Evolutionary conservation across 805 yeast genomes (phyloP).

Genomic region (Lipomyces kockii): DNA sequence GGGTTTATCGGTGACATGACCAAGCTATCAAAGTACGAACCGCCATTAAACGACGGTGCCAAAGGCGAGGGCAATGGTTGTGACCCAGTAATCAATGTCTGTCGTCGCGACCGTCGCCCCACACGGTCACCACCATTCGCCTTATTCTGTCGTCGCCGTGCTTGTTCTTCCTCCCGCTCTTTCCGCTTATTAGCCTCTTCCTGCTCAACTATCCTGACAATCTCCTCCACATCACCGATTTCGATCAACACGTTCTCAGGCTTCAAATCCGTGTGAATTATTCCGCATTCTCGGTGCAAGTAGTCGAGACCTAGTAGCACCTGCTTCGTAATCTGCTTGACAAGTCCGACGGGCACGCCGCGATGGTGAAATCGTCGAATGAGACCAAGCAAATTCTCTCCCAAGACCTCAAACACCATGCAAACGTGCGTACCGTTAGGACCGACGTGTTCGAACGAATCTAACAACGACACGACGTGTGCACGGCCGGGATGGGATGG

Average conservation of each 20-base stretch:
- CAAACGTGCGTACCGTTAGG: constrained; percentile 92
- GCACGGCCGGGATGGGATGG: constrained; percentile 77
- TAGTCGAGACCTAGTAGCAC: constrained; percentile 72
- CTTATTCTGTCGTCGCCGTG: constrained; percentile 27
- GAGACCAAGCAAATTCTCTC: constrained; percentile 87
- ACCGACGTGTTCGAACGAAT: constrained; percentile 83
- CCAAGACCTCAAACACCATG: constrained; percentile 97
- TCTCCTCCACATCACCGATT: constrained; percentile 80
- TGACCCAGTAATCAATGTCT: constrained; percentile 82
- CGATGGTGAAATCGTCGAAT: constrained; percentile 77
- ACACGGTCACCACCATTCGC: constrained; percentile 31
- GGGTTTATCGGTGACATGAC: constrained; percentile 41
- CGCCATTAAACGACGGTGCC: constrained; percentile 50
- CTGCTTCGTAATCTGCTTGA: constrained; percentile 82
- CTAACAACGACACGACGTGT: constrained; percentile 78
- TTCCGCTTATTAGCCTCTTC: constrained; percentile 53
- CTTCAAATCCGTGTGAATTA: constrained; percentile 73
- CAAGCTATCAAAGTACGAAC: constrained; percentile 39
- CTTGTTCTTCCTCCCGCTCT: constrained; percentile 47
- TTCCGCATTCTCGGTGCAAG: constrained; percentile 72
- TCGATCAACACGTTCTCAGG: constrained; percentile 79
- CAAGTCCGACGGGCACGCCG: constrained; percentile 77
- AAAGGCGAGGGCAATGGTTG: constrained; percentile 92
- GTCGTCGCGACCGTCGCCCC: constrained; percentile 63
- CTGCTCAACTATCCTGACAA: constrained; percentile 72